These are phyloP conservation scores for Teunomyces gatunensis DNA, from an alignment of 805 yeast species.

Conservation along the genomic window DNA sequence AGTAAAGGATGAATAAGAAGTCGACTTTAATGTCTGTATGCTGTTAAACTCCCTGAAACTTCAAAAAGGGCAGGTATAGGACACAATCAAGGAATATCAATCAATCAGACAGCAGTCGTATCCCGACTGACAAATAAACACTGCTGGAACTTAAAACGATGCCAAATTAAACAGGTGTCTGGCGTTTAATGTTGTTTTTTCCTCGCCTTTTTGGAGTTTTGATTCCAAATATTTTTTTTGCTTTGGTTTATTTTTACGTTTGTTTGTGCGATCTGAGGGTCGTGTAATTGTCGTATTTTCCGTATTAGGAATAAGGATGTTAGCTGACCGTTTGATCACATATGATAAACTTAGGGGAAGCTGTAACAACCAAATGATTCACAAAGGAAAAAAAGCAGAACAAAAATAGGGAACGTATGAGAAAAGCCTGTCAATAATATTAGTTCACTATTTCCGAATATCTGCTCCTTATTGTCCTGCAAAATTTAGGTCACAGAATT, in stretches of 20 bases:
- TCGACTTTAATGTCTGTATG: background rate
- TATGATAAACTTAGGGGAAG: background rate
- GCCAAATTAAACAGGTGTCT: background rate
- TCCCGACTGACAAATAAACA: slow-evolving; percentile 1
- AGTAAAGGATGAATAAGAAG: background rate
- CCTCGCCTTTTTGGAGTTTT: slow-evolving; percentile 1
- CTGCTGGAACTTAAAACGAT: background rate
- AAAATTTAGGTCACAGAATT: background rate
- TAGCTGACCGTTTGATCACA: background rate
- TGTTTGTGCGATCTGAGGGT: background rate
- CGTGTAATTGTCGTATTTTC: background rate
- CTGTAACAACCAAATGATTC: too few relatives aligned
- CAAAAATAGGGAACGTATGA: too few relatives aligned
- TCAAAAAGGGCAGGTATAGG: background rate
- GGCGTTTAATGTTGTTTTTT: slow-evolving; percentile 4
- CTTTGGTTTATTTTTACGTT: slow-evolving; percentile 1
- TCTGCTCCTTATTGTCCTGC: background rate
- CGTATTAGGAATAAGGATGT: slow-evolving; percentile 1
- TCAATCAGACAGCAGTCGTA: slow-evolving; percentile 1
- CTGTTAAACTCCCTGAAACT: background rate
- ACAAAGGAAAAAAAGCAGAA: too few relatives aligned
- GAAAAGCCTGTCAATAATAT: too few relatives aligned
- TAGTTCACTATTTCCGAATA: too few relatives aligned
- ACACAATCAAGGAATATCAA: background rate
- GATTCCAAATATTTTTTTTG: slow-evolving; percentile 2